These are phyloP conservation scores for Parachaetomium inaequale DNA, from an alignment of 495 filamentous ascomycete species.

Conservation along the genomic window DNA sequence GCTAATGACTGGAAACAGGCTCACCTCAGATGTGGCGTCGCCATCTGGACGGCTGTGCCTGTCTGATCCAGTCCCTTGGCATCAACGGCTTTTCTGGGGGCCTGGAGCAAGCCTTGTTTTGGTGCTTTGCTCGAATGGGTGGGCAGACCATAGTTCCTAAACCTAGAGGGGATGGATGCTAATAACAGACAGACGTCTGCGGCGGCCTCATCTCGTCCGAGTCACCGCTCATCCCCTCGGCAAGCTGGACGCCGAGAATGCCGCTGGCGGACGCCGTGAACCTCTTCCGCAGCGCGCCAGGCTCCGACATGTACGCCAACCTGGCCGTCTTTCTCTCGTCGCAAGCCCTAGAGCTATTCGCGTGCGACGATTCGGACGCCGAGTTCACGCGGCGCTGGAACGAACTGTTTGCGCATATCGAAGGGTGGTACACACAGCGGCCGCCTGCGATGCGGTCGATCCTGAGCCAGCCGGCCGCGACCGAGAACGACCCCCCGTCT, in stretches of 20 bases:
- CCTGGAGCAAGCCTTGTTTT: conserved; percentile 6
- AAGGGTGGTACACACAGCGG: neutral
- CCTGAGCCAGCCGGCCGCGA: neutral
- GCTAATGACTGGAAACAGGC: neutral
- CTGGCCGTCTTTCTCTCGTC: neutral
- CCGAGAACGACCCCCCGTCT: neutral
- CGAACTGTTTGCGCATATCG: neutral
- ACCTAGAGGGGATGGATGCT: too few relatives aligned
- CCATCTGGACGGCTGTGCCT: conserved; percentile 3
- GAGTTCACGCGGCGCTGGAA: conserved; percentile 2
- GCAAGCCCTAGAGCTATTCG: neutral
- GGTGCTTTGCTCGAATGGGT: conserved; percentile 7
- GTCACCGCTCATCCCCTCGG: neutral
- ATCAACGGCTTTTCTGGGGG: conserved; percentile 4
- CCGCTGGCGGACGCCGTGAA: neutral
- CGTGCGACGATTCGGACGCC: conserved; percentile 1
- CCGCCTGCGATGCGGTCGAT: neutral
- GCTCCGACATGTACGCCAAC: conserved; percentile 6
- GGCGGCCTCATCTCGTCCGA: conserved; percentile 2
- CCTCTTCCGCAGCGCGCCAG: neutral
- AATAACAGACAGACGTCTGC: neutral
- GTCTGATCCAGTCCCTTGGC: conserved; percentile 2
- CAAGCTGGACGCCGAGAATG: conserved; percentile 1
- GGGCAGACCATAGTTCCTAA: neutral
- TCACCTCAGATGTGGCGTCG: conserved; percentile 6